These are phyloP conservation scores for Leccinum pellstonianum DNA, from an alignment of 768 basidiomycete species.

Conservation along the genomic window DNA sequence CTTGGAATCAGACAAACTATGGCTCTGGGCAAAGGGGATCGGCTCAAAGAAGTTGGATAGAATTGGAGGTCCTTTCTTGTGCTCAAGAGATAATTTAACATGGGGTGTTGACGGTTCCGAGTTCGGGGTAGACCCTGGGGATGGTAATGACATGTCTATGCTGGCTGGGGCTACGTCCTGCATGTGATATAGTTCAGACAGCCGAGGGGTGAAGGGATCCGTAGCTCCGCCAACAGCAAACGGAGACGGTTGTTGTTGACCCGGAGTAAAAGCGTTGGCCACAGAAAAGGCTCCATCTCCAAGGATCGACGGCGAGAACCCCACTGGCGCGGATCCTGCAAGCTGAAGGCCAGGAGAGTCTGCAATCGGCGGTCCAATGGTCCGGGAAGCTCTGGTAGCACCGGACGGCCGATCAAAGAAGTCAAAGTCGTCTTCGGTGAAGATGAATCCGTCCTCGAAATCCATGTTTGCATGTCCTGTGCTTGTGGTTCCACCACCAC, in stretches of 20 bases:
- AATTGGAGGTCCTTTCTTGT: conserved; percentile 16
- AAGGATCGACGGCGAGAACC: conserved; percentile 35
- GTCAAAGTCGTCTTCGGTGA: conserved; percentile 84
- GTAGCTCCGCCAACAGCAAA: conserved; percentile 29
- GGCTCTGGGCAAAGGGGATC: conserved; percentile 67
- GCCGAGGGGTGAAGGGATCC: conserved; percentile 21
- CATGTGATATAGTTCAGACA: conserved; percentile 22
- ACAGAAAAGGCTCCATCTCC: conserved; percentile 29
- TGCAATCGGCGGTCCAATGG: conserved; percentile 17
- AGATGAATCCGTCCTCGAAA: conserved; percentile 56
- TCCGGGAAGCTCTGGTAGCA: conserved; percentile 21
- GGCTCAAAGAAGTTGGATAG: conserved; percentile 56
- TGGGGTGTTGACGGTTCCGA: conserved; percentile 54
- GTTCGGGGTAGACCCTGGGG: conserved; percentile 51
- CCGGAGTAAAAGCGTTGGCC: conserved; percentile 21
- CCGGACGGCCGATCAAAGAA: conserved; percentile 71
- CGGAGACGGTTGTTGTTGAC: conserved; percentile 29
- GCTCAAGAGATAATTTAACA: conserved; percentile 43
- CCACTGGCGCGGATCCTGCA: conserved; percentile 33
- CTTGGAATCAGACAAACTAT: conserved; percentile 67
- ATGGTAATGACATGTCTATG: conserved; percentile 48
- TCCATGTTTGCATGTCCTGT: conserved; percentile 39
- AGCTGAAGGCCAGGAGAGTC: conserved; percentile 32
- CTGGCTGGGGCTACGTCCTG: conserved; percentile 30
- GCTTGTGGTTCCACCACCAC: conserved; percentile 24